These are phyloP conservation scores for Trichoderma cornu-damae DNA, from an alignment of 2,329 filamentous ascomycete genomes.

Conservation along the genomic window DNA sequence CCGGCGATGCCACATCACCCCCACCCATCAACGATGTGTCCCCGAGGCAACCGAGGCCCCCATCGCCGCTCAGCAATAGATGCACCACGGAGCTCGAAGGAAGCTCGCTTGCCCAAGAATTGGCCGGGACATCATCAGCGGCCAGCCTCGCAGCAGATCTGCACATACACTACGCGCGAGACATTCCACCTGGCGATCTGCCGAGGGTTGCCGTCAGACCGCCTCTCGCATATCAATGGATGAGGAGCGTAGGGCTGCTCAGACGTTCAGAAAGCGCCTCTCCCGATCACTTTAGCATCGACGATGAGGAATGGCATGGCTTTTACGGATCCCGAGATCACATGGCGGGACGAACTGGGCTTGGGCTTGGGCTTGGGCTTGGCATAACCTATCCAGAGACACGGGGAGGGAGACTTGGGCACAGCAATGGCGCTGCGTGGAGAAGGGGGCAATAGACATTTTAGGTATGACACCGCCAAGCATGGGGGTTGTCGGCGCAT, in stretches of 20 bases:
- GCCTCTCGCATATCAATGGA: conserved; percentile 26
- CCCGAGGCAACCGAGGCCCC: conserved; percentile 19
- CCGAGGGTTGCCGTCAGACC: conserved; percentile 22
- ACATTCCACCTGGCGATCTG: conserved; percentile 1
- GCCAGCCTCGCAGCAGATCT: background rate
- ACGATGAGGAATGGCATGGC: conserved; percentile 46
- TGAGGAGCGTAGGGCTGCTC: conserved; percentile 25
- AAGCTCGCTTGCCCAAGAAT: conserved; percentile 25
- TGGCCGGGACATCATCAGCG: conserved; percentile 31
- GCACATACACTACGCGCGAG: conserved; percentile 1
- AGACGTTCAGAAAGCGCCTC: background rate
- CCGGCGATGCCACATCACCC: background rate
- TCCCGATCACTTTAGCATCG: conserved; percentile 26
- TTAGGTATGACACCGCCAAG: no score
- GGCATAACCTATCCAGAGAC: background rate
- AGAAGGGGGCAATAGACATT: background rate
- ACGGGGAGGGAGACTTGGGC: background rate
- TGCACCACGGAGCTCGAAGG: conserved; percentile 24
- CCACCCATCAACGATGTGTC: background rate
- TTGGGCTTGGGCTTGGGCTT: no score
- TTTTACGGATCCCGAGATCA: conserved; percentile 41
- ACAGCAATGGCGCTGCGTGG: background rate
- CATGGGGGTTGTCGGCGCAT: background rate
- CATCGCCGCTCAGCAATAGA: conserved; percentile 28
- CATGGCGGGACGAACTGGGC: conserved; percentile 30